Evolutionary conservation across 2,329 filamentous ascomycete genomes (phyloP), one percentile per base, ranked within the genome.

Genomic region (Colletotrichum musicola): DNA sequence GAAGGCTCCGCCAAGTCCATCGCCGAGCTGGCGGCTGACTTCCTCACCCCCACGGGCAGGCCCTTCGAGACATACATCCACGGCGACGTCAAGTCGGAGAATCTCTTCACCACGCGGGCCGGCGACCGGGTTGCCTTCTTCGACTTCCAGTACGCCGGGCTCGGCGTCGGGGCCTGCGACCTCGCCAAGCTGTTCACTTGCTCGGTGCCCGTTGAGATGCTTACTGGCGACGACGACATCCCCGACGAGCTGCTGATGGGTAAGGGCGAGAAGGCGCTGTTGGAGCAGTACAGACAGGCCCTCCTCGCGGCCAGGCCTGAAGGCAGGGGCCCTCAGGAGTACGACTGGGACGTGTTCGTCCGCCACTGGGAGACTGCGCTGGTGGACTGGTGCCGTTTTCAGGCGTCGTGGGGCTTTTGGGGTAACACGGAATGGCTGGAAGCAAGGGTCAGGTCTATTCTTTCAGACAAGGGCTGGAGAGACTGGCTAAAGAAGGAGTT

Each of bases 81-180:
- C 72, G 90, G 90, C 7, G 90, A 92, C 64, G 89, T 92, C 59
- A 92, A 92, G 75, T 90, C 87, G 0, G 89, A 92, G 72, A 92
- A 92, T 67, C 81, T 92, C 6, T 91, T 91, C 73, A 88, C 87
- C 0, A 88, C 80, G 0, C 65, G 73, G 0, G 71, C 75, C 0
- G 88, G 86, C 1, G 77, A 85, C 2, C 68, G 79, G 4, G 88
- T 89, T 1, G 89, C 88, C 0, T 90, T 92, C 71, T 92, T 89
- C 73, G 90, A 92, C 74, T 92, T 92, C 64, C 90, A 92, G 72
- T 92, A 92, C 71, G 84, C 87, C 0, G 90, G 90, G 0, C 76
- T 91, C 0, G 90, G 90, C 0, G 75, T 92, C 0, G 90, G 90
- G 0, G 89, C 88, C 0, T 90, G 89, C 71, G 90, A 92, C 74